Evolutionary conservation across 2,329 filamentous ascomycete species (phyloP), one percentile per base, ranked within the genome.

Genomic region (Cladosporium sp.): DNA sequence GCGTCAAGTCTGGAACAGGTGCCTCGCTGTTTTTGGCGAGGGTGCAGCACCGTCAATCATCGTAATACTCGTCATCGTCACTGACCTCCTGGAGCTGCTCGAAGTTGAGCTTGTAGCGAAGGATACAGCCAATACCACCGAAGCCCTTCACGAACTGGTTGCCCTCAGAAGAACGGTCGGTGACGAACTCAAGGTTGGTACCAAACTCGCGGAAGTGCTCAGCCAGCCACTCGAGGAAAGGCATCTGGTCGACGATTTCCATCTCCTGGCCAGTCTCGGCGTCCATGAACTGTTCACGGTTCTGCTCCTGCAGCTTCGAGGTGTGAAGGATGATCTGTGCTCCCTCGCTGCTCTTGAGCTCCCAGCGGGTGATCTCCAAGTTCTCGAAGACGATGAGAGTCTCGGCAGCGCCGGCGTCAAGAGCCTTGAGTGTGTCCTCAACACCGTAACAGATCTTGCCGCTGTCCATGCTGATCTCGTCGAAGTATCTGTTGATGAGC

Each of bases 111-210:
- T 97, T 97, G 87, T 99, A 99, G 69, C 94, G 92, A 74, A 99
- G 86, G 72, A 99, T 88, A 65, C 93, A 93, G 67, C 94, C 94
- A 69, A 99, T 96, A 73, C 94, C 94, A 87, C 94, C 94, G 73
- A 99, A 99, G 64, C 94, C 94, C 82, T 97, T 97, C 72, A 99
- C 94, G 78, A 99, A 99, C 82, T 99, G 94, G 80, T 99, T 99
- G 74, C 94, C 94, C 80, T 99, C 94, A 62, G 90, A 96, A 61
- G 93, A 97, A 66, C 92, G 88, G 75, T 99, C 95, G 51, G 94
- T 97, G 65, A 99, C 94, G 69, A 99, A 99, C 76, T 99, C 94
- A 43, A 99, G 85, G 34, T 87, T 88, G 55, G 94, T 92, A 78
- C 94, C 94, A 72, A 97, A 99, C 74, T 97, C 91, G 77, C 94